These are phyloP conservation scores for Corchorus capsularis DNA, from an alignment of 345 rosid genomes.

Conservation along the genomic window DNA sequence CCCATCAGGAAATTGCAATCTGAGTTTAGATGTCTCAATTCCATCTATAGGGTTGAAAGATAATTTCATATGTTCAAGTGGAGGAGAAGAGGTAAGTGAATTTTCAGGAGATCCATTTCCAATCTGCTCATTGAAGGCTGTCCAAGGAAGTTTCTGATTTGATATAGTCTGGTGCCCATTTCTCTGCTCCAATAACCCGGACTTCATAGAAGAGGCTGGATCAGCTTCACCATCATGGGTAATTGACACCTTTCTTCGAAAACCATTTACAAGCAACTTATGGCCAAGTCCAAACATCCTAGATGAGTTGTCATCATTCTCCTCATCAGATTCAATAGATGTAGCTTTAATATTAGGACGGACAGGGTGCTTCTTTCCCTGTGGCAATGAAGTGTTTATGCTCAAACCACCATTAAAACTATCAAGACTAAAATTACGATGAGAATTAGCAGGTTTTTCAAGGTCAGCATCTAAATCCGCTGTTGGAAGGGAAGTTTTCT, in stretches of 20 bases:
- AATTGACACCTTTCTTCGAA: slow-evolving; percentile 53
- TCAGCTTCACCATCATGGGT: slow-evolving; percentile 41
- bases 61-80: slow-evolving; percentile 87
- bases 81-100: slow-evolving; percentile 77
- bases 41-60: slow-evolving; percentile 74
- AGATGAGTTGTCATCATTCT: slow-evolving; percentile 44
- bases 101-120: slow-evolving; percentile 41
- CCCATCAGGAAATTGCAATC: slow-evolving; percentile 68
- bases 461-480: slow-evolving; percentile 36
- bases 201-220: slow-evolving; percentile 35
- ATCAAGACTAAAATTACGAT: slow-evolving; percentile 27
- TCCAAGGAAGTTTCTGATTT: slow-evolving; percentile 28
- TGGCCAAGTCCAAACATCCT: slow-evolving; percentile 64
- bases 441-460: slow-evolving; percentile 31
- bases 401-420: slow-evolving; percentile 30
- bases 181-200: slow-evolving; percentile 34
- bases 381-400: slow-evolving; percentile 26
- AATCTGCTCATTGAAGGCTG: slow-evolving; percentile 36
- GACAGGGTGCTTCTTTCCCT: slow-evolving; percentile 32
- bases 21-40: slow-evolving; percentile 63
- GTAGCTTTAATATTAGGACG: slow-evolving; percentile 31
- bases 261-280: slow-evolving; percentile 60
- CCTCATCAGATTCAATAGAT: slow-evolving; percentile 35
- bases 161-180: slow-evolving; percentile 30
- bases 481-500: slow-evolving; percentile 29